Conservation (phyloP, 768 basidiomycete species). For the Russula abietina region DNA sequence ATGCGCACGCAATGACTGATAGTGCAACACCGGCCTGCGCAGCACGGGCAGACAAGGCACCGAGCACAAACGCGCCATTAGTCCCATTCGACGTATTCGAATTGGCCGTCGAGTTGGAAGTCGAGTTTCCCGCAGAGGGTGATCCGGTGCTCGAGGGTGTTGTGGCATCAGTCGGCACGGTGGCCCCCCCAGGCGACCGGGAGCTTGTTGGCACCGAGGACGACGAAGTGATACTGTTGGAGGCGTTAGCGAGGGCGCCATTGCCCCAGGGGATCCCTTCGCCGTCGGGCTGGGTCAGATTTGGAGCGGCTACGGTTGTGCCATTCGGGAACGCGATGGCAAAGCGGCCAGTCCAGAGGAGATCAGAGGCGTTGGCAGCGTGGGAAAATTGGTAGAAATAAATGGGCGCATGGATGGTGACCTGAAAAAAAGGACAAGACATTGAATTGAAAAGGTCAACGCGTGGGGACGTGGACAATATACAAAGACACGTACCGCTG, state of each 20-base stretch:
- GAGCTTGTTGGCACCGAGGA: background rate
- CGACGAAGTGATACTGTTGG: constrained; percentile 25
- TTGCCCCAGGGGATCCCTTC: constrained; percentile 57
- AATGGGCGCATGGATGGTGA: constrained; percentile 55
- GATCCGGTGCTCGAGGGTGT: background rate
- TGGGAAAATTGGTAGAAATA: constrained; percentile 79
- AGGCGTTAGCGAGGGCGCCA: constrained; percentile 47
- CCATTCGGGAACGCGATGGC: constrained; percentile 53
- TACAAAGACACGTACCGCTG: constrained; percentile 40
- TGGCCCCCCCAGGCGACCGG: background rate
- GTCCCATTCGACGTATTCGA: background rate
- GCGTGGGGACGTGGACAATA: background rate
- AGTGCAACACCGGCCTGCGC: constrained; percentile 15
- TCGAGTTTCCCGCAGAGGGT: background rate
- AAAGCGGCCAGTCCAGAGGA: constrained; percentile 71
- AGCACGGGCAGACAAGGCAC: constrained; percentile 5
- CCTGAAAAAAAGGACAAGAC: constrained; percentile 36
- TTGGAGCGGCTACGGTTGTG: constrained; percentile 41
- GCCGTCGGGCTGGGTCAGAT: constrained; percentile 46
- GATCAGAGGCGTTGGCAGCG: constrained; percentile 32
- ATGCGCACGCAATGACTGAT: constrained; percentile 12
- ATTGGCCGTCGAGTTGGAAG: background rate
- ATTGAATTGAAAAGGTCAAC: background rate
- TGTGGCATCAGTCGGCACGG: background rate
- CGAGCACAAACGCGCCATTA: background rate